Conservation (phyloP, 1,139 yeast genomes). For the Suhomyces kunorum region DNA sequence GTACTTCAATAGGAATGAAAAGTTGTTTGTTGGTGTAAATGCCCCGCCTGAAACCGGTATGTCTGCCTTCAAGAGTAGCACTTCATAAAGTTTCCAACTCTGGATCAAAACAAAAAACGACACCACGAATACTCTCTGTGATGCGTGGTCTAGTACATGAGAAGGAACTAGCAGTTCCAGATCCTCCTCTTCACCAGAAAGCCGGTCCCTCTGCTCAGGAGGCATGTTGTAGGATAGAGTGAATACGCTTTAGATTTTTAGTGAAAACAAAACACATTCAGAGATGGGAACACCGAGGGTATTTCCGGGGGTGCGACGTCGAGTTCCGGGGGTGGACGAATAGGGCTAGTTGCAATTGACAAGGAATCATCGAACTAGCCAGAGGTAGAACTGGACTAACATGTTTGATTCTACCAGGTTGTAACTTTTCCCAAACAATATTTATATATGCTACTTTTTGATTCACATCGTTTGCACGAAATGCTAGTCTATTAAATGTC, state of each 20-base stretch:
- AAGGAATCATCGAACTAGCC: too few relatives aligned
- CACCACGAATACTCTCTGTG: slow-evolving; percentile 68
- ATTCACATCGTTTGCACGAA: too few relatives aligned
- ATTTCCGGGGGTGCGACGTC: slow-evolving; percentile 4
- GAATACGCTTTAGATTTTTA: slow-evolving; percentile 1
- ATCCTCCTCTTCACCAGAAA: slow-evolving; percentile 11
- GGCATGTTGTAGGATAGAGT: slow-evolving; percentile 2
- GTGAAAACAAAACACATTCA: slow-evolving; percentile 10
- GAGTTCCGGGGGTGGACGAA: slow-evolving; percentile 2
- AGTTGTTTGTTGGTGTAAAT: slow-evolving; percentile 40
- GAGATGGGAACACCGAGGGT: slow-evolving; percentile 1
- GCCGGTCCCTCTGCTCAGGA: slow-evolving; percentile 9
- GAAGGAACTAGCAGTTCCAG: slow-evolving; percentile 45
- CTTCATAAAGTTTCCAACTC: slow-evolving; percentile 78
- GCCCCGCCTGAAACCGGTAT: slow-evolving; percentile 20
- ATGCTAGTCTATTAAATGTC: not conserved
- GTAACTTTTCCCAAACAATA: too few relatives aligned
- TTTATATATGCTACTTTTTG: too few relatives aligned
- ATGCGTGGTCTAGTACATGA: slow-evolving; percentile 69
- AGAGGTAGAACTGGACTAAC: too few relatives aligned
- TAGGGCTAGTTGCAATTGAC: too few relatives aligned
- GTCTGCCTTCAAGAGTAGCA: slow-evolving; percentile 46
- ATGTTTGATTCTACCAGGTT: too few relatives aligned
- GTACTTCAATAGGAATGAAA: slow-evolving; percentile 69
- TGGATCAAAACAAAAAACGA: slow-evolving; percentile 74